A percentile compares a stretch with the other conserved stretches of the same genome.
phyloP scores from a whole-genome alignment of 208 protist species.

The Trypanosoma cruzi region DNA sequence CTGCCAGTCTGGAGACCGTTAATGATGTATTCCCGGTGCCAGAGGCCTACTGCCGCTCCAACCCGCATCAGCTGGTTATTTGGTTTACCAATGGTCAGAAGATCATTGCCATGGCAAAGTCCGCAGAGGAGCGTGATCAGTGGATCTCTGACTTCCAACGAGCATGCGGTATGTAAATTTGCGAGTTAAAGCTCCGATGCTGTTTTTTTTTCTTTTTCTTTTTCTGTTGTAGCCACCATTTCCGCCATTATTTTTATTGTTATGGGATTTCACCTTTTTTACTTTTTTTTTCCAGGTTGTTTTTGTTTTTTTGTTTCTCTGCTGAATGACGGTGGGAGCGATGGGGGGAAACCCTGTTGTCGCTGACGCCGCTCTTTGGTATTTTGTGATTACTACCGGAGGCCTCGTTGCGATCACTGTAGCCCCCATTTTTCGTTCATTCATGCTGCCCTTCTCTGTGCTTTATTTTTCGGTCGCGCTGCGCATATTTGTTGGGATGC shows the following conservation, averaged over 20 bases:
- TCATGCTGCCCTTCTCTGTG: not conserved
- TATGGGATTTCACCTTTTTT: not conserved
- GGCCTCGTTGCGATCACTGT: not conserved
- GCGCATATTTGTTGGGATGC: not conserved
- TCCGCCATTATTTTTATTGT: no score
- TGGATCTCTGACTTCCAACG: conserved; percentile 86
- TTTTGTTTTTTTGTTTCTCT: not conserved
- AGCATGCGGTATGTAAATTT: conserved; percentile 81
- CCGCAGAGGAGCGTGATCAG: conserved; percentile 75
- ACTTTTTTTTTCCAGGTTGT: not conserved
- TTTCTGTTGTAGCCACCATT: no score
- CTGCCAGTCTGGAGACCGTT: conserved; percentile 70
- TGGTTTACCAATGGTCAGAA: conserved; percentile 92
- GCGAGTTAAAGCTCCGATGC: not conserved
- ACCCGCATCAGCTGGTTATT: conserved; percentile 86
- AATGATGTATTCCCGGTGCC: conserved; percentile 86
- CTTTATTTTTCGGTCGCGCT: no score
- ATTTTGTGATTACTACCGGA: not conserved
- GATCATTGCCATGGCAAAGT: conserved; percentile 78
- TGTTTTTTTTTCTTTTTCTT: conserved; percentile 17
- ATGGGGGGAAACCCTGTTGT: not conserved
- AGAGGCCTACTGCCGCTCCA: conserved; percentile 82
- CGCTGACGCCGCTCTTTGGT: not conserved
- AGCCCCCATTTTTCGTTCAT: not conserved
- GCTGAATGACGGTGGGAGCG: not conserved